phyloP scores from a whole-genome alignment of 345 rosid genomes.

The Euphorbia peplus region DNA sequence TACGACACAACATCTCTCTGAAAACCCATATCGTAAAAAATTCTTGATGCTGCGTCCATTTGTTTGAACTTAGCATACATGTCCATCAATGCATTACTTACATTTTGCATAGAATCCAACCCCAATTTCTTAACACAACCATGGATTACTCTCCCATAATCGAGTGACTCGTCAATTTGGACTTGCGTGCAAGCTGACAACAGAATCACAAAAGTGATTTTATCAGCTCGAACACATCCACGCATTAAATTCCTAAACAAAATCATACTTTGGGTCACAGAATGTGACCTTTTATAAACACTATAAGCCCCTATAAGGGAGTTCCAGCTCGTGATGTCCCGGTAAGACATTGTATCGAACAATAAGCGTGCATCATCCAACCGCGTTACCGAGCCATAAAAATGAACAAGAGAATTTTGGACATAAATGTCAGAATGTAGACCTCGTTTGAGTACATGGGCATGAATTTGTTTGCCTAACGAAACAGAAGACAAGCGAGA shows the following conservation, averaged over 20 bases:
- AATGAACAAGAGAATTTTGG: constrained; percentile 22
- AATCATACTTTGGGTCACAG: neutral
- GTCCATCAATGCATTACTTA: constrained; percentile 25
- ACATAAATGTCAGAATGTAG: constrained; percentile 17
- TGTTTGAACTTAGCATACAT: constrained; percentile 22
- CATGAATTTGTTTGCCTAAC: constrained; percentile 19
- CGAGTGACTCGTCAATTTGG: neutral
- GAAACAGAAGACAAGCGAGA: constrained; percentile 6
- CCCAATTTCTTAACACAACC: constrained; percentile 25
- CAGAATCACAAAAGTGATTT: constrained; percentile 16
- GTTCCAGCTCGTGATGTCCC: constrained; percentile 29
- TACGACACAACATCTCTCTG: constrained; percentile 17
- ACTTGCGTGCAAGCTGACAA: constrained; percentile 23
- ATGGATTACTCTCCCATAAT: constrained; percentile 24
- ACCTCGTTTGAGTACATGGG: constrained; percentile 16
- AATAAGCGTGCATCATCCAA: neutral
- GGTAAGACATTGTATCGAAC: constrained; percentile 22
- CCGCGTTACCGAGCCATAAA: neutral
- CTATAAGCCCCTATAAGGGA: constrained; percentile 17
- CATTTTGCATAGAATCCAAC: constrained; percentile 8
- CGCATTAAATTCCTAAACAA: constrained; percentile 16
- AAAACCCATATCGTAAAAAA: constrained; percentile 20
- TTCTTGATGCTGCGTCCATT: constrained; percentile 13
- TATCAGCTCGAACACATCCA: constrained; percentile 17
- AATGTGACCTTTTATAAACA: neutral